Conservation (phyloP, 495 filamentous ascomycete genomes). For the Aspergillus avenaceus region DNA sequence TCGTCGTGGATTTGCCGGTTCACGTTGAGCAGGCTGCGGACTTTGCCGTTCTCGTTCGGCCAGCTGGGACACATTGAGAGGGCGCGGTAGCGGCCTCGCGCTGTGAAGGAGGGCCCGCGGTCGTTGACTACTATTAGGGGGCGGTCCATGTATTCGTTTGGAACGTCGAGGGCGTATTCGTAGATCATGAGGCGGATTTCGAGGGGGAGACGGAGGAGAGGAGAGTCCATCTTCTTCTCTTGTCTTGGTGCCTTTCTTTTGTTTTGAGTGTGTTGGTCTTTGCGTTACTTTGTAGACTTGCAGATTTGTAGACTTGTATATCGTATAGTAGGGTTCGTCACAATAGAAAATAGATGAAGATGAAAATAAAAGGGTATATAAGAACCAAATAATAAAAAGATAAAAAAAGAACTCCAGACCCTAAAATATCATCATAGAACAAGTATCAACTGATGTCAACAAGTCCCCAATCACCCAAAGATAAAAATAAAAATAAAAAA, state of each 20-base stretch:
- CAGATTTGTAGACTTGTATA: too few species aligned
- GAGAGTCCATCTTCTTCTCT: not conserved
- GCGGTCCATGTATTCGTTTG: slow-evolving; percentile 33
- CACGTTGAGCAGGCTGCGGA: slow-evolving; percentile 25
- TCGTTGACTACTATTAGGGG: slow-evolving; percentile 34
- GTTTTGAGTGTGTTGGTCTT: not conserved
- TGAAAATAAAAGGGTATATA: too few species aligned
- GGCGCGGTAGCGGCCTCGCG: slow-evolving; percentile 27
- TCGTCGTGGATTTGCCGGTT: slow-evolving; percentile 43
- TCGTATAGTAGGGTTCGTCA: too few species aligned
- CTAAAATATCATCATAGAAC: too few species aligned
- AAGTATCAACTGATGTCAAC: too few species aligned
- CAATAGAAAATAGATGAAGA: too few species aligned
- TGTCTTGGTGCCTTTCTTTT: not conserved
- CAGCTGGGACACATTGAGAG: slow-evolving; percentile 38
- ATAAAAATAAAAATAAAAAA: too few species aligned
- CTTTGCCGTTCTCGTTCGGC: slow-evolving; percentile 29
- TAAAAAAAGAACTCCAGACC: too few species aligned
- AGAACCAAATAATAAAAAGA: too few species aligned
- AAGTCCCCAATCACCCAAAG: too few species aligned
- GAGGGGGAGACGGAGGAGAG: slow-evolving; percentile 2
- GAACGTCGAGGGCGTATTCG: slow-evolving; percentile 32
- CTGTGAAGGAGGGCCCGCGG: slow-evolving; percentile 29
- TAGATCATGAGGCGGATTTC: slow-evolving; percentile 37
- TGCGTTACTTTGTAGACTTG: too few species aligned